Percentiles rank a stretch among this genome's conserved stretches.
Conservation (phyloP, 108 stramenopile genomes). For the Nitzschia palea region DNA sequence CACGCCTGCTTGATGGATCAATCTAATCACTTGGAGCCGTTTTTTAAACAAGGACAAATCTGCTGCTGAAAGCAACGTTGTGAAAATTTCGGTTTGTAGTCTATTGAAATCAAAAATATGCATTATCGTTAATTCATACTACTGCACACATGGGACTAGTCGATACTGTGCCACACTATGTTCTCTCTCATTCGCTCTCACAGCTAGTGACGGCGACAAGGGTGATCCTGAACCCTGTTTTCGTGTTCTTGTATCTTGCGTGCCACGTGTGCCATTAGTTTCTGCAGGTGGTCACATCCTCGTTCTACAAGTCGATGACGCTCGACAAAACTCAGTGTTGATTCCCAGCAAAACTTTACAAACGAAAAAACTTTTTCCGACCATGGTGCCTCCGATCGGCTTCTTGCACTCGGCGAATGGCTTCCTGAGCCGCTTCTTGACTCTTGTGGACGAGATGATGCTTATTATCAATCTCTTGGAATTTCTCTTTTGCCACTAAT, state of each 20-base stretch:
- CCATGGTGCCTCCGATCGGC: conserved; percentile 64
- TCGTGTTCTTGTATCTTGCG: conserved; percentile 12
- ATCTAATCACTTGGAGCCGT: no score
- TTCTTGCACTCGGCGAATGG: conserved; percentile 42
- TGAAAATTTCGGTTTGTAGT: no score
- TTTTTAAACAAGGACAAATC: no score
- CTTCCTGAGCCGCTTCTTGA: conserved; percentile 34
- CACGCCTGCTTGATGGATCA: no score
- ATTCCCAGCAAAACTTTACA: conserved; percentile 4
- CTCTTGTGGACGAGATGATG: conserved; percentile 51
- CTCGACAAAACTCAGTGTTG: conserved; percentile 27
- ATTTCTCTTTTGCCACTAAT: conserved; percentile 33
- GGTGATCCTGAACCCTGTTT: background rate
- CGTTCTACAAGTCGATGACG: conserved; percentile 31
- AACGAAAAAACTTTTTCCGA: conserved; percentile 39
- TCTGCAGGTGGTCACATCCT: conserved; percentile 1
- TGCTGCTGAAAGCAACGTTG: no score
- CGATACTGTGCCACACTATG: background rate
- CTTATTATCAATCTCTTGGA: conserved; percentile 47
- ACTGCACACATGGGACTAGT: background rate
- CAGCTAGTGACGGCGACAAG: background rate
- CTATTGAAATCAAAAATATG: no score
- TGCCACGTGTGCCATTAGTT: background rate
- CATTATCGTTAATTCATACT: conserved; percentile 5
- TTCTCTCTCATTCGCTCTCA: no score